phyloP scores from a whole-genome alignment of 352 stramenopile genomes.

The Globisporangium sylvaticum region DNA sequence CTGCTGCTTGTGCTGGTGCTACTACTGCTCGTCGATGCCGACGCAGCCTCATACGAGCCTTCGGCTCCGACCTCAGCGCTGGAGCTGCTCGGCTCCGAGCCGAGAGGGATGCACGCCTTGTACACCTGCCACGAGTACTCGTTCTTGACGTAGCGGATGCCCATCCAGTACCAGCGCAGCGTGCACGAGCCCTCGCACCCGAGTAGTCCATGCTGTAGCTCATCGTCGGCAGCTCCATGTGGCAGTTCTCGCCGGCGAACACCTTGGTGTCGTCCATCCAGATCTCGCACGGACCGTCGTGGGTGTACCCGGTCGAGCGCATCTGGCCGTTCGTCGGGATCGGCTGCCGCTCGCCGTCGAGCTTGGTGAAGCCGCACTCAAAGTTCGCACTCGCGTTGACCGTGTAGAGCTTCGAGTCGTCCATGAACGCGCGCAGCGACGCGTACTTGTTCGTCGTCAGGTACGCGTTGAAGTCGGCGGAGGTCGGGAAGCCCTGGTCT shows the following conservation, averaged over 20 bases:
- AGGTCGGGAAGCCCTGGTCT: neutral
- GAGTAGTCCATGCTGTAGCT: conserved; percentile 32
- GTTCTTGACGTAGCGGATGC: conserved; percentile 36
- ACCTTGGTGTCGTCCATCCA: conserved; percentile 32
- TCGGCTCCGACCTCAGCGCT: neutral
- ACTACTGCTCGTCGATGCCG: neutral
- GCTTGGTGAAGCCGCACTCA: neutral
- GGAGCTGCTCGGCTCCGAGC: neutral
- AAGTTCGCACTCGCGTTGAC: neutral
- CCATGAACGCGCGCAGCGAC: neutral
- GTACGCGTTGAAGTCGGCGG: neutral
- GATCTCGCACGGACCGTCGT: conserved; percentile 39
- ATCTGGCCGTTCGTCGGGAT: neutral
- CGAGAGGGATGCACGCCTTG: conserved; percentile 29
- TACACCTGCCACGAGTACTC: conserved; percentile 55
- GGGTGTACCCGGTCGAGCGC: conserved; percentile 44
- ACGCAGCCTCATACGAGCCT: neutral
- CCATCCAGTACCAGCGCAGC: conserved; percentile 36
- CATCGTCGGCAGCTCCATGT: conserved; percentile 24
- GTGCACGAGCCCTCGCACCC: conserved; percentile 26
- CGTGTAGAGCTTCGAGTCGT: neutral
- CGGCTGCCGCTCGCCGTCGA: neutral
- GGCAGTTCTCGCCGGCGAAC: conserved; percentile 31
- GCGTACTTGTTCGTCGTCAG: neutral
- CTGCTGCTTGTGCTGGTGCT: neutral